Evolutionary conservation across 768 basidiomycete genomes (phyloP).

Genomic region (Tephrocybe sp.): DNA sequence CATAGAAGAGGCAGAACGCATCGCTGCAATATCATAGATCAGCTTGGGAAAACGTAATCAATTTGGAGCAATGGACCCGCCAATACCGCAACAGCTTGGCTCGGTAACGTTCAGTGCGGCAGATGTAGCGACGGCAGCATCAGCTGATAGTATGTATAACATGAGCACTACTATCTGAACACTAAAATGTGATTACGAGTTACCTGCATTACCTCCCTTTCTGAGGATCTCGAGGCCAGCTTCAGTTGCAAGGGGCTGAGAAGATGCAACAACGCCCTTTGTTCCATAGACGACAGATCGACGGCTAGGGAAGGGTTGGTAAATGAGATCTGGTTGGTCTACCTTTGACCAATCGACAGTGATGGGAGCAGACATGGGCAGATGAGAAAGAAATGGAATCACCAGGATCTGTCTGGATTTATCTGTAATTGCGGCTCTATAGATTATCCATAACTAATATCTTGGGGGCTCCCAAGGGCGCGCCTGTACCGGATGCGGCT

Average conservation of each 20-base stretch:
- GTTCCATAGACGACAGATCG: slow-evolving; percentile 84
- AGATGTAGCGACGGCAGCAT: slow-evolving; percentile 92
- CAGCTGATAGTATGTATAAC: slow-evolving; percentile 45
- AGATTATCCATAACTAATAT: too few species aligned
- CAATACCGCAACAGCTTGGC: slow-evolving; percentile 87
- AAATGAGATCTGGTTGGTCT: slow-evolving; percentile 59
- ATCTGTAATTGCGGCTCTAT: neutral
- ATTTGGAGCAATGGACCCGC: slow-evolving; percentile 53
- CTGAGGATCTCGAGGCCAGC: slow-evolving; percentile 90
- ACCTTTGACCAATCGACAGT: slow-evolving; percentile 56
- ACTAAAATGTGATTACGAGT: slow-evolving; percentile 14
- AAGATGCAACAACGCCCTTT: slow-evolving; percentile 84
- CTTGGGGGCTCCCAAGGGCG: too few species aligned
- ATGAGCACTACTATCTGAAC: neutral
- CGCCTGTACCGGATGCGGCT: neutral
- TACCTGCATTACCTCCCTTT: slow-evolving; percentile 95
- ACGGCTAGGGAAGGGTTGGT: slow-evolving; percentile 77
- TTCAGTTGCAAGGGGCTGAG: slow-evolving; percentile 88
- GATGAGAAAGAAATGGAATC: neutral
- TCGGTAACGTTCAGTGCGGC: slow-evolving; percentile 92
- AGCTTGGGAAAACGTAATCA: slow-evolving; percentile 12
- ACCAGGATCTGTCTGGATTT: neutral
- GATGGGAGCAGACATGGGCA: slow-evolving; percentile 31
- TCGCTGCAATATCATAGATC: slow-evolving; percentile 38
- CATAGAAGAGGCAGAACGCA: slow-evolving; percentile 91